Evolutionary conservation across 805 yeast genomes (phyloP).

Genomic region (Candida ascalaphidarum): DNA sequence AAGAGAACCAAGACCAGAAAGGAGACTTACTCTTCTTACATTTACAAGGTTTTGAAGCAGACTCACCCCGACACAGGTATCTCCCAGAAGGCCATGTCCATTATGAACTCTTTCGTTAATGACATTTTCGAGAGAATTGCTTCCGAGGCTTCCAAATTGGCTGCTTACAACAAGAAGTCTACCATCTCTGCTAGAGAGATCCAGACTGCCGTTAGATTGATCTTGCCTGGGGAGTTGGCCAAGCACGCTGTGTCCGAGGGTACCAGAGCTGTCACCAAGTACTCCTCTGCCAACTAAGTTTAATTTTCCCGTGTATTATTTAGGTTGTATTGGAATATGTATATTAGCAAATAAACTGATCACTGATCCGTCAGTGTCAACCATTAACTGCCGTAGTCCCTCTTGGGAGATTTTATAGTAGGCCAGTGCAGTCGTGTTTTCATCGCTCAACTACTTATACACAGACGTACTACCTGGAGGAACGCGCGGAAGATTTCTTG

Average conservation of each 20-base stretch:
- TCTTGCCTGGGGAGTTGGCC: slow-evolving; percentile 32
- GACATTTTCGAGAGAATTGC: slow-evolving; percentile 31
- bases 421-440: too few relatives aligned
- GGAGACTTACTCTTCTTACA: slow-evolving; percentile 30
- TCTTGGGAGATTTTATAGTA: too few relatives aligned
- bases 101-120: slow-evolving; percentile 30
- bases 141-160: slow-evolving; percentile 29
- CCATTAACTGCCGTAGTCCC: too few relatives aligned
- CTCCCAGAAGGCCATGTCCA: slow-evolving; percentile 31
- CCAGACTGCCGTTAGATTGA: slow-evolving; percentile 30
- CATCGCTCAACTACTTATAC: too few relatives aligned
- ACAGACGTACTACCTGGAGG: too few relatives aligned
- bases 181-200: slow-evolving; percentile 31
- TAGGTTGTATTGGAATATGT: neutral
- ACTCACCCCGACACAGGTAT: slow-evolving; percentile 33
- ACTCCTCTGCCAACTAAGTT: slow-evolving; percentile 26
- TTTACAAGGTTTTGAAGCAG: slow-evolving; percentile 31
- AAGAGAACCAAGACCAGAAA: slow-evolving; percentile 30
- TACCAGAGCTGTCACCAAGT: slow-evolving; percentile 32
- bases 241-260: slow-evolving; percentile 33
- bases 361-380: too few relatives aligned
- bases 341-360: too few relatives aligned
- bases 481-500: too few relatives aligned
- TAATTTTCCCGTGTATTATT: slow-evolving; percentile 4
- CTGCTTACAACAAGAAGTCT: slow-evolving; percentile 32